phyloP scores from a whole-genome alignment of 2,329 filamentous ascomycete species.

The Penicillium corylophilum region DNA sequence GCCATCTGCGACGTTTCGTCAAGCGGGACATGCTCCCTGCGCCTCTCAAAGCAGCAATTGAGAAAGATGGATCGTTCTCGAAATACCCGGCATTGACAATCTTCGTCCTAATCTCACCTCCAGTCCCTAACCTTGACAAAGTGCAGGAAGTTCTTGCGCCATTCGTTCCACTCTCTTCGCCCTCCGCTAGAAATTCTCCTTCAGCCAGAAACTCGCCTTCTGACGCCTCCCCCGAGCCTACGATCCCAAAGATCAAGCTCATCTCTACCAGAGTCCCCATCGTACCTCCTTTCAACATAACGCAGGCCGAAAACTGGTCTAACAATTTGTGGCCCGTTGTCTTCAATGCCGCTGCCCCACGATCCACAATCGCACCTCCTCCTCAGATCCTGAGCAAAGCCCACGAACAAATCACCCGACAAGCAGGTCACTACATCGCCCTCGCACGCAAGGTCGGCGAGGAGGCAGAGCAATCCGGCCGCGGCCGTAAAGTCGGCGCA shows the following conservation, averaged over 20 bases:
- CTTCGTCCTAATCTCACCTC: slow-evolving; percentile 44
- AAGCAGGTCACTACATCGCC: slow-evolving; percentile 40
- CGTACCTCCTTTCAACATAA: slow-evolving; percentile 39
- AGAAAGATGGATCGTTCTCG: slow-evolving; percentile 14
- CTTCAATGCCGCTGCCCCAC: slow-evolving; percentile 47
- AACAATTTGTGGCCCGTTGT: slow-evolving; percentile 44
- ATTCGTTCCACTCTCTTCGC: slow-evolving; percentile 16
- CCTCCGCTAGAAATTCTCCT: background rate
- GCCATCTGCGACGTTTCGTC: slow-evolving; percentile 45
- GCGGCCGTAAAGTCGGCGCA: slow-evolving; percentile 43
- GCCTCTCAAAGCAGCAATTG: slow-evolving; percentile 24
- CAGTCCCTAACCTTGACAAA: slow-evolving; percentile 36
- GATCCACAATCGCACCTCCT: slow-evolving; percentile 44
- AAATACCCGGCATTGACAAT: slow-evolving; percentile 30
- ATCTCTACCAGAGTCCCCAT: slow-evolving; percentile 39
- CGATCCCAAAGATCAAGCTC: slow-evolving; percentile 24
- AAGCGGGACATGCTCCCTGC: slow-evolving; percentile 37
- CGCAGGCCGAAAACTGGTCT: slow-evolving; percentile 46
- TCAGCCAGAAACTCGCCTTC: background rate
- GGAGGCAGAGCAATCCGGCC: slow-evolving; percentile 37
- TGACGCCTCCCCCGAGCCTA: slow-evolving; percentile 5
- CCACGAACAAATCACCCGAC: slow-evolving; percentile 36
- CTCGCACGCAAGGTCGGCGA: slow-evolving; percentile 40
- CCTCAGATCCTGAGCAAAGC: slow-evolving; percentile 36
- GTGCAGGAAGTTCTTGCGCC: slow-evolving; percentile 39